Evolutionary conservation across 2,329 filamentous ascomycete genomes (phyloP), one percentile per base, ranked within the genome.

Genomic region (Talaromyces rugulosus): DNA sequence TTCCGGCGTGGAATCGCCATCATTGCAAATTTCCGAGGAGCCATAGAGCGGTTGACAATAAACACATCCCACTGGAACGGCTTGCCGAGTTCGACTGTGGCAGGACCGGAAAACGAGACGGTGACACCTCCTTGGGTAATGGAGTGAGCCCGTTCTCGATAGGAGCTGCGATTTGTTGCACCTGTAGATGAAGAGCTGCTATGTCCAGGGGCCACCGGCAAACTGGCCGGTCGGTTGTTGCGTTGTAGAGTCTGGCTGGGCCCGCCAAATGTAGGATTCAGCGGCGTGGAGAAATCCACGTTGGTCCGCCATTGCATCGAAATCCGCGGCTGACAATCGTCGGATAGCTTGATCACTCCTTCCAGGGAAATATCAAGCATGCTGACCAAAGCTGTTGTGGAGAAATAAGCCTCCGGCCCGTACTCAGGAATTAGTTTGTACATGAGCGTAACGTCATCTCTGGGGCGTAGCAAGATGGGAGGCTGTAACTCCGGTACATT

Each of bases 11-110:
- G 80, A 16, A 86, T 77, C 1, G 81, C 80, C 23, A 83, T 71
- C 47, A 88, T 74, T 6, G 82, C 81, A 56, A 88, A 79, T 65
- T 83, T 83, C 3, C 83, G 80, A 23, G 77, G 68, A 56, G 80
- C 78, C n/a, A 75, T 71, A 14, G 83, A 86, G 12, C 81, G 80
- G 66, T 88, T 88, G 60, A 86, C 80, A 44, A 87, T 82, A 63
- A 87, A 85, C 4, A 87, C 75, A 44, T 79, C 75, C 80, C 85
- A 85, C 8, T 76, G 75, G 68, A 88, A 86, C 3, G 80, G 74
- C 42, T 80, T 75, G 12, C 82, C 82, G n/a, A 84, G 79, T 8
- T 75, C 69, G 11, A 83, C 81, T 16, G 70, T 74, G 5, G 74
- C 70, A 4, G 84, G 83, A 0, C 82, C 82, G 5, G 80, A 80